Conservation (phyloP, 169 alveolate genomes). For the Eimeria praecox region DNA sequence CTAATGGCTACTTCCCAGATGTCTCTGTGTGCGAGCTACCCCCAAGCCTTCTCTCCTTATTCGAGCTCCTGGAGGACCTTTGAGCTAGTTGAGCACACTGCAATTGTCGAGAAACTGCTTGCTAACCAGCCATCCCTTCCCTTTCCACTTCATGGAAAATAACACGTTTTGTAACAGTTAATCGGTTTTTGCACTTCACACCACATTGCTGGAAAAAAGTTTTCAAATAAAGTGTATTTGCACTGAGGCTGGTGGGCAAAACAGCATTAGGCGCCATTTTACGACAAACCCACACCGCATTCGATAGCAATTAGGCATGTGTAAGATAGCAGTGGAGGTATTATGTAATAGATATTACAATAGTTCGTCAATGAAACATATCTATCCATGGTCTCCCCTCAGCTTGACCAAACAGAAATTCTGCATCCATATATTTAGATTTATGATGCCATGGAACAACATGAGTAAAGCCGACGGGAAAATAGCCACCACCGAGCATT, state of each 20-base stretch:
- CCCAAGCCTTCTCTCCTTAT: conserved; percentile 74
- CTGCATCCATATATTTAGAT: background rate
- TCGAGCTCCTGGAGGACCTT: conserved; percentile 74
- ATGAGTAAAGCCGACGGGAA: background rate
- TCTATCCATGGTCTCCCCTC: conserved; percentile 55
- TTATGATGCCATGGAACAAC: background rate
- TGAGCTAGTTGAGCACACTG: conserved; percentile 7
- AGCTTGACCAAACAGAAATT: conserved; percentile 46
- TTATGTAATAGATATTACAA: background rate
- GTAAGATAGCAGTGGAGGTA: background rate
- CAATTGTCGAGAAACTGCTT: background rate
- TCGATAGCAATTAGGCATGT: background rate
- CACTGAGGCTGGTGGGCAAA: background rate
- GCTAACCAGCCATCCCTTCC: background rate
- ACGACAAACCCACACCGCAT: background rate
- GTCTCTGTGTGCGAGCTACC: conserved; percentile 80
- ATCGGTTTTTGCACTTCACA: background rate
- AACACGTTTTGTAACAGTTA: conserved; percentile 35
- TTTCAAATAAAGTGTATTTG: background rate
- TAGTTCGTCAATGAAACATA: background rate
- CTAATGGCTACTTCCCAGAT: conserved; percentile 76
- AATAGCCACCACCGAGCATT: background rate
- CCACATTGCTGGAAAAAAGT: background rate
- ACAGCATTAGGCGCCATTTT: background rate
- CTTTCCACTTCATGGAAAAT: conserved; percentile 27